Conservation (phyloP, 495 filamentous ascomycete genomes). For the Penicillium subrubescens region DNA sequence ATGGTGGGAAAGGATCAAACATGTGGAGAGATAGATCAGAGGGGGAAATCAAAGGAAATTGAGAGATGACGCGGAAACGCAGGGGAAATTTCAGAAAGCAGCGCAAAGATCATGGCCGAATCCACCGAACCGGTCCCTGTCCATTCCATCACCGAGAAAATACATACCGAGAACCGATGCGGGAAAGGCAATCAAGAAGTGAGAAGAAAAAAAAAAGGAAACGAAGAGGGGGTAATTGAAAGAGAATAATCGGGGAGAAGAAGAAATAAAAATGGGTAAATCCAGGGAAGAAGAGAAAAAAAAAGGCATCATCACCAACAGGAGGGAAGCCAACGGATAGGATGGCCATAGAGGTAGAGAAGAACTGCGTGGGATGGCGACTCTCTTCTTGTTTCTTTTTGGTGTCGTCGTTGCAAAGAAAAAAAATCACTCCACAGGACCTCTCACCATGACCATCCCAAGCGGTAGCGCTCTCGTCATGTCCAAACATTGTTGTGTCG, state of each 20-base stretch:
- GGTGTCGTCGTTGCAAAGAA: background rate
- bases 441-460: slow-evolving; percentile 18
- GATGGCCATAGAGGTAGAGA: slow-evolving; percentile 11
- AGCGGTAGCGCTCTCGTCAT: slow-evolving; percentile 25
- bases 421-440: slow-evolving; percentile 5
- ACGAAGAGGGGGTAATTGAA: slow-evolving; percentile 22
- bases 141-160: slow-evolving; percentile 37
- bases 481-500: slow-evolving; percentile 31
- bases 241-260: slow-evolving; percentile 21
- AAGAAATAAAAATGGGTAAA: slow-evolving; percentile 21
- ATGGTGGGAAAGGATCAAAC: slow-evolving; percentile 20
- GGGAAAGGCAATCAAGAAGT: slow-evolving; percentile 27
- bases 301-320: slow-evolving; percentile 27
- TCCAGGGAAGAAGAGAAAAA: slow-evolving; percentile 11
- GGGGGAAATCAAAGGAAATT: slow-evolving; percentile 28
- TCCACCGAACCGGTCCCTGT: slow-evolving; percentile 37
- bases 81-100: slow-evolving; percentile 20
- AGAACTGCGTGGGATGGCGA: background rate
- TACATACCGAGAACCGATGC: slow-evolving; percentile 44
- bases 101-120: slow-evolving; percentile 39
- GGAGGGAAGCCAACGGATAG: slow-evolving; percentile 13
- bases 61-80: slow-evolving; percentile 24
- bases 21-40: slow-evolving; percentile 30
- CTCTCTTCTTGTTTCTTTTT: background rate
- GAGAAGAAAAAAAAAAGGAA: slow-evolving; percentile 19